phyloP scores from a whole-genome alignment of 352 stramenopile species.

The Pythium apleroticum region DNA sequence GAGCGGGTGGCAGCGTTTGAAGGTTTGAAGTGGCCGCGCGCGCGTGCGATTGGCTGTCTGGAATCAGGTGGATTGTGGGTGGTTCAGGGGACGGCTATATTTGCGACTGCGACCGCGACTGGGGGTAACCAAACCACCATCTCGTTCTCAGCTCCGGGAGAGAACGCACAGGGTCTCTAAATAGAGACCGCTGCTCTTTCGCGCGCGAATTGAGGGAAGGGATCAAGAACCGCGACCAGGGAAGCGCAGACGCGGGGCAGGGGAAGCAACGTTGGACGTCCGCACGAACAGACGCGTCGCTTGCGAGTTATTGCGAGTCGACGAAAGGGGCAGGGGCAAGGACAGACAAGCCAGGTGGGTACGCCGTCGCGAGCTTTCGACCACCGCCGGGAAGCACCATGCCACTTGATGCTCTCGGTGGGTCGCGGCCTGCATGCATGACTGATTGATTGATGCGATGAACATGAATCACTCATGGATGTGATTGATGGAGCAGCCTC shows the following conservation, averaged over 20 bases:
- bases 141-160: background rate
- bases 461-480: background rate
- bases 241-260: background rate
- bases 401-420: background rate
- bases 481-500: background rate
- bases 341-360: constrained; percentile 7
- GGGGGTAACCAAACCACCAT: background rate
- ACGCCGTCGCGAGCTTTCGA: constrained; percentile 1
- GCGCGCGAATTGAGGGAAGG: constrained; percentile 10
- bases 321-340: constrained; percentile 6
- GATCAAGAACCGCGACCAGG: constrained; percentile 4
- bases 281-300: constrained; percentile 5
- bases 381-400: background rate
- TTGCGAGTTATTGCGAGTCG: constrained; percentile 1
- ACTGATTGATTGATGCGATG: background rate
- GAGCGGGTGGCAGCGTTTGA: background rate
- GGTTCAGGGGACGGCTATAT: constrained; percentile 8
- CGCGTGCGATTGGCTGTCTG: constrained; percentile 2
- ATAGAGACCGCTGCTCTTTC: constrained; percentile 11
- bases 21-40: constrained; percentile 4
- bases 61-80: constrained; percentile 14
- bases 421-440: background rate
- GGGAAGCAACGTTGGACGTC: background rate
- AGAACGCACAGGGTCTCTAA: background rate
- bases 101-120: background rate